Evolutionary conservation across 192 early-diverging fungal species (phyloP).

Genomic region (Backusella macrospora): DNA sequence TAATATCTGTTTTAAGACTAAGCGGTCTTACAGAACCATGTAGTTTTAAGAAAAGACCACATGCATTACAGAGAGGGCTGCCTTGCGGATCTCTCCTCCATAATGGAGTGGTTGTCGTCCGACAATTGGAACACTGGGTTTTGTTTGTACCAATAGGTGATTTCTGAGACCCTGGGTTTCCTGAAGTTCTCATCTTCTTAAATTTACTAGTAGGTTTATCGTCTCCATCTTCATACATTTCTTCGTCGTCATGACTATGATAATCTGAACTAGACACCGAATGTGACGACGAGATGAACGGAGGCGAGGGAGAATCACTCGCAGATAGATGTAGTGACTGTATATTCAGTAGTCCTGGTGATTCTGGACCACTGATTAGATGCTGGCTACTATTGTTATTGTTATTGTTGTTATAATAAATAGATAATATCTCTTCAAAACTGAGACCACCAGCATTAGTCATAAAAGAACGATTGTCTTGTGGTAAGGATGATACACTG

Average conservation of each 20-base stretch:
- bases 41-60: slow-evolving; percentile 95
- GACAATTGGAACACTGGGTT: slow-evolving; percentile 35
- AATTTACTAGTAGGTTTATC: not conserved
- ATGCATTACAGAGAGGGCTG: slow-evolving; percentile 95
- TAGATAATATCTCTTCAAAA: slow-evolving; percentile 40
- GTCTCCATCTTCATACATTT: slow-evolving; percentile 8
- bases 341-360: not conserved
- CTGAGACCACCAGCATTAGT: slow-evolving; percentile 31
- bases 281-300: slow-evolving; percentile 1
- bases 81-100: slow-evolving; percentile 93
- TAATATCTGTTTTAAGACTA: slow-evolving; percentile 87
- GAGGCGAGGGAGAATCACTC: slow-evolving; percentile 10
- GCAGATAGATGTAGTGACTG: slow-evolving; percentile 10
- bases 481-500: not conserved
- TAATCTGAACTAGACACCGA: slow-evolving; percentile 21
- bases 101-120: slow-evolving; percentile 80
- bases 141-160: not conserved
- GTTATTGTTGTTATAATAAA: slow-evolving; percentile 32
- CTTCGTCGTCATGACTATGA: slow-evolving; percentile 12
- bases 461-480: not conserved
- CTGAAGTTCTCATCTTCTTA: not conserved
- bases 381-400: not conserved
- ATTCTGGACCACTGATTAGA: not conserved
- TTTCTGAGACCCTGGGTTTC: not conserved
- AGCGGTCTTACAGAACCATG: slow-evolving; percentile 89